Evolutionary conservation across 2,329 filamentous ascomycete genomes (phyloP).

Genomic region (Myriangium duriaei): DNA sequence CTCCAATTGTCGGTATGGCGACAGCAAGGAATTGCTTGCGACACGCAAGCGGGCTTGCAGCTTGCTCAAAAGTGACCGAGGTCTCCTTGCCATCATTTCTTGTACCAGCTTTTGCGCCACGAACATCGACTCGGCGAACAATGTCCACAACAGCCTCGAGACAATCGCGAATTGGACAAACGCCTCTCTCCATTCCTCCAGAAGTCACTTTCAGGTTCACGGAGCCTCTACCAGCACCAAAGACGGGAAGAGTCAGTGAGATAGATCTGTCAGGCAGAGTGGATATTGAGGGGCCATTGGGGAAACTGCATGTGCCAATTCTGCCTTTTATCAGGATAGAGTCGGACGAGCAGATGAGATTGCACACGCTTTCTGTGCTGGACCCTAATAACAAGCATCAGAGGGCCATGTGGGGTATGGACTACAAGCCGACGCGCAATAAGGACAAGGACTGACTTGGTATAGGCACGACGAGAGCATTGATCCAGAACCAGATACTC

Average conservation of each 20-base stretch:
- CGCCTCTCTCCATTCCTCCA: constrained; percentile 51
- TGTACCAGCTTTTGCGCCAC: constrained; percentile 5
- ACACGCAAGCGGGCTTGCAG: neutral
- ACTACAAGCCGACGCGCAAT: neutral
- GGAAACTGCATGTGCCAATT: constrained; percentile 65
- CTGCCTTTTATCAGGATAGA: constrained; percentile 64
- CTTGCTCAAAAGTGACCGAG: neutral
- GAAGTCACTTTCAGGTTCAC: constrained; percentile 64
- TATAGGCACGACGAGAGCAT: constrained; percentile 75
- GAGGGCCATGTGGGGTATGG: constrained; percentile 88
- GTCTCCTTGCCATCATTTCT: constrained; percentile 6
- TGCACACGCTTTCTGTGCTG: constrained; percentile 56
- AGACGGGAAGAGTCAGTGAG: constrained; percentile 47
- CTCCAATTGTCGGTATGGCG: too few relatives aligned
- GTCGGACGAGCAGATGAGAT: constrained; percentile 50
- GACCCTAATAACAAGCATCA: constrained; percentile 60
- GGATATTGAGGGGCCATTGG: constrained; percentile 69
- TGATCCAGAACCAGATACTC: constrained; percentile 79
- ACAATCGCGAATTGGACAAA: neutral
- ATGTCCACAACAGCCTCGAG: neutral
- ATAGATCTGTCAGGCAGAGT: constrained; percentile 53
- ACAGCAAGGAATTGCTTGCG: neutral
- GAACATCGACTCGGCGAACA: neutral
- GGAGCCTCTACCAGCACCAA: constrained; percentile 45
- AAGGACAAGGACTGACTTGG: constrained; percentile 14